phyloP scores from a whole-genome alignment of 768 basidiomycete species.

The Mycena olivaceomarginata region DNA sequence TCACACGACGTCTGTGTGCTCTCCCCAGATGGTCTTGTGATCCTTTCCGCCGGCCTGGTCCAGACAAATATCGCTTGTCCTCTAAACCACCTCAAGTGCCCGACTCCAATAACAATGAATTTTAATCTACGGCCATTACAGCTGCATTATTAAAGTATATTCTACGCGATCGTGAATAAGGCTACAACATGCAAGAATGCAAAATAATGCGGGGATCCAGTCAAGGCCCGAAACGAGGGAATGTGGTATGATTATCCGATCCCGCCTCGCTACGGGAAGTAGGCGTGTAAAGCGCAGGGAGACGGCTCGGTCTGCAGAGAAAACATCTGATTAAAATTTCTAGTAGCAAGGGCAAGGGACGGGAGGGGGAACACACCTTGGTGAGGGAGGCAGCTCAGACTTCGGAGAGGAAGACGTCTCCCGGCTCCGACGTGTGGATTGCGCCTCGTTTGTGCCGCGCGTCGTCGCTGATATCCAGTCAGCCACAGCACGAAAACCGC shows the following conservation, averaged over 20 bases:
- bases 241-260: background rate
- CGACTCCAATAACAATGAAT: too few relatives aligned
- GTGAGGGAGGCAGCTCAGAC: background rate
- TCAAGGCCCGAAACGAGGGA: background rate
- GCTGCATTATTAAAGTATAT: background rate
- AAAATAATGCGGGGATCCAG: background rate
- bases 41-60: background rate
- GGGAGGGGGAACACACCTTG: background rate
- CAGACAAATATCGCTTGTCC: background rate
- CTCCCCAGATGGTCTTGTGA: constrained; percentile 6
- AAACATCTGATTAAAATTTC: background rate
- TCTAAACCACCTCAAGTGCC: background rate
- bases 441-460: background rate
- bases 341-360: background rate
- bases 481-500: background rate
- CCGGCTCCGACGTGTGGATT: background rate
- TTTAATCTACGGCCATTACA: too few relatives aligned
- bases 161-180: background rate
- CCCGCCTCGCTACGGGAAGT: background rate
- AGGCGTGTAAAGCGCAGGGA: background rate
- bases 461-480: background rate
- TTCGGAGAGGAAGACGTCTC: background rate
- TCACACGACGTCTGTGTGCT: constrained; percentile 22
- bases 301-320: background rate
- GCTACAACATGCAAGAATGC: background rate